Conservation (phyloP, 352 stramenopile species). For the Globisporangium echinulatum region DNA sequence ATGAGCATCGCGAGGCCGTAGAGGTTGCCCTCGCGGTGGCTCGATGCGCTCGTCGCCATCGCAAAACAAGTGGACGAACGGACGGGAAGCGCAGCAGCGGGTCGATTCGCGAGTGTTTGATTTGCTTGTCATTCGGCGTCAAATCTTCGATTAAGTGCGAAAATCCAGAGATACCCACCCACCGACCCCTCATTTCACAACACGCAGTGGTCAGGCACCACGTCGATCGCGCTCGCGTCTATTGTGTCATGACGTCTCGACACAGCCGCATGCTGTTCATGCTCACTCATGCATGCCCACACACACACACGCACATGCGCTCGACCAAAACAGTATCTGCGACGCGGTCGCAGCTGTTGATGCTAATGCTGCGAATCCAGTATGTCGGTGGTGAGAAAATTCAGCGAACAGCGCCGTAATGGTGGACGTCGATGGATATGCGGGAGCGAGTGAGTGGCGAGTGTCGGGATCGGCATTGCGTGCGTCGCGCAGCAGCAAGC, state of each 20-base stretch:
- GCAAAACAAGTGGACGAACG: neutral
- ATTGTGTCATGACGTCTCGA: no score
- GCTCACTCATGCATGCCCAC: no score
- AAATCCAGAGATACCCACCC: no score
- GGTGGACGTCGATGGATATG: neutral
- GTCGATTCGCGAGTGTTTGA: neutral
- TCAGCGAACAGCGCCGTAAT: neutral
- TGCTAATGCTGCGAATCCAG: neutral
- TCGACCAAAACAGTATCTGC: no score
- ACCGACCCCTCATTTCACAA: no score
- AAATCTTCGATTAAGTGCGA: neutral
- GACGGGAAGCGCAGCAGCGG: neutral
- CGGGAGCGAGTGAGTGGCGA: no score
- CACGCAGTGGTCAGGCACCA: no score
- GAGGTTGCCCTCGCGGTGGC: slow-evolving; percentile 29
- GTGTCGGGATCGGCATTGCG: neutral
- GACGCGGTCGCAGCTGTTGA: neutral
- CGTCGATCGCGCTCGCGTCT: no score
- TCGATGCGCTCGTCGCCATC: slow-evolving; percentile 9
- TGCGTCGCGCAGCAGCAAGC: neutral
- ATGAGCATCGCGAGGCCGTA: slow-evolving; percentile 67
- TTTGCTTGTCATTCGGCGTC: neutral
- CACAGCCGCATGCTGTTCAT: no score
- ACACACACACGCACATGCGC: neutral
- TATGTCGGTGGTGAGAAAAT: neutral